Base-by-base conservation (phyloP, 371 early-diverging fungal genomes). In the Actinomortierella ambigua region DNA sequence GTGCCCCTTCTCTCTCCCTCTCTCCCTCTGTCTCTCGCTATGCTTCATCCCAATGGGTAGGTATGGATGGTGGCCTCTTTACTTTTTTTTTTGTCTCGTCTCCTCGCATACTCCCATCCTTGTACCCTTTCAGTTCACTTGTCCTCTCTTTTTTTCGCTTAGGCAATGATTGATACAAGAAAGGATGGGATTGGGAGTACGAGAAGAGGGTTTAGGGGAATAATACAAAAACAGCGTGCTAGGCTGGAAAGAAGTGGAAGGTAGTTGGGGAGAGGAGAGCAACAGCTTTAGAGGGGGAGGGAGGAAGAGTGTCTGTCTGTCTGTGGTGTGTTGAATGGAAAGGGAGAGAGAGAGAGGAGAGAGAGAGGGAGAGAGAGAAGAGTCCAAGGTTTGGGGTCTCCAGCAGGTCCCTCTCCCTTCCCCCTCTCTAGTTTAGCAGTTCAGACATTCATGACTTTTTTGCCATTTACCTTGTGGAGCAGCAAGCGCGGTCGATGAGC, bases 251-350 rank as follows among this genome's bases (percentile, higher is more conserved):
- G 48, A 8, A 2, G 48, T 18, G 48, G 18, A 48, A 20, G 24
- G 48, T 48, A 48, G 48, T 22, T 47, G 55, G 44, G 39, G 27
- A 29, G 43, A 49, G 50, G 56, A 15, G 24, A 51, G 53, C 44
- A 24, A 28, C 50, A 28, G n/a, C n/a, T 46, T 18, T 56, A 23
- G 47, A 56, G 15, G n/a, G 11, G 39, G 22, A 42, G n/a, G n/a
- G n/a, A n/a, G n/a, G n/a, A n/a, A n/a, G n/a, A n/a, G n/a, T n/a
- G n/a, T n/a, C n/a, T n/a, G n/a, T n/a, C n/a, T n/a, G n/a, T n/a
- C n/a, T n/a, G n/a, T n/a, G n/a, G n/a, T n/a, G n/a, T n/a, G n/a
- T n/a, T 48, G 22, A 11, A 2, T 18, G 22, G 48, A 17, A 22
- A 11, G 48, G 22, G 18, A 22, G 18, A 11, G 22, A 22, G 46